Percentiles rank a stretch among this genome's conserved stretches.
Evolutionary conservation across 345 rosid genomes (phyloP).

Genomic region (Populus pruinosa): DNA sequence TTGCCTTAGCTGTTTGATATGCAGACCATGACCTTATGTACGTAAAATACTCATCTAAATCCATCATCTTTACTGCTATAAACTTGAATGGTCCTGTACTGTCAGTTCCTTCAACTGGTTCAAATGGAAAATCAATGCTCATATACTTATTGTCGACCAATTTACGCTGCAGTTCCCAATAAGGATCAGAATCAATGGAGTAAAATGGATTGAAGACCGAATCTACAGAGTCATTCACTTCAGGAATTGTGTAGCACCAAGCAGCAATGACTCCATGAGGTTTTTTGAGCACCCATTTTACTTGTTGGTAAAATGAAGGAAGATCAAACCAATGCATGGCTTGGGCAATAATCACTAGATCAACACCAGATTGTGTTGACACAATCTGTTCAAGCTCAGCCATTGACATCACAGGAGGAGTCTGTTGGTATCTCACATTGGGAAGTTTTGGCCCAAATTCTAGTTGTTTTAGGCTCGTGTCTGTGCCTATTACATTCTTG

Average conservation of each 20-base stretch:
- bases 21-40: conserved; percentile 67
- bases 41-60: conserved; percentile 44
- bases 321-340: conserved; percentile 82
- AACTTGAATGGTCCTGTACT: conserved; percentile 57
- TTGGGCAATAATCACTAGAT: conserved; percentile 68
- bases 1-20: conserved; percentile 63
- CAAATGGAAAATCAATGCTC: conserved; percentile 64
- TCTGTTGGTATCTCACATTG: conserved; percentile 53
- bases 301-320: conserved; percentile 51
- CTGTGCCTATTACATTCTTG: conserved; percentile 68
- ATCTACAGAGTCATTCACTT: conserved; percentile 51
- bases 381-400: conserved; percentile 41
- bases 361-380: conserved; percentile 43
- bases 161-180: conserved; percentile 57
- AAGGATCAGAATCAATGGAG: conserved; percentile 31
- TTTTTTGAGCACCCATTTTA: conserved; percentile 59
- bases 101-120: conserved; percentile 46
- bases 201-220: conserved; percentile 48
- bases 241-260: conserved; percentile 79
- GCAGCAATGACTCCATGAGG: conserved; percentile 74
- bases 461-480: conserved; percentile 72
- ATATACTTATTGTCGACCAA: conserved; percentile 57
- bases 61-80: conserved; percentile 51
- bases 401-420: conserved; percentile 48
- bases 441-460: conserved; percentile 56